These are phyloP conservation scores for Fraxinus paxiana DNA, from an alignment of 305 asterid species.

Conservation along the genomic window DNA sequence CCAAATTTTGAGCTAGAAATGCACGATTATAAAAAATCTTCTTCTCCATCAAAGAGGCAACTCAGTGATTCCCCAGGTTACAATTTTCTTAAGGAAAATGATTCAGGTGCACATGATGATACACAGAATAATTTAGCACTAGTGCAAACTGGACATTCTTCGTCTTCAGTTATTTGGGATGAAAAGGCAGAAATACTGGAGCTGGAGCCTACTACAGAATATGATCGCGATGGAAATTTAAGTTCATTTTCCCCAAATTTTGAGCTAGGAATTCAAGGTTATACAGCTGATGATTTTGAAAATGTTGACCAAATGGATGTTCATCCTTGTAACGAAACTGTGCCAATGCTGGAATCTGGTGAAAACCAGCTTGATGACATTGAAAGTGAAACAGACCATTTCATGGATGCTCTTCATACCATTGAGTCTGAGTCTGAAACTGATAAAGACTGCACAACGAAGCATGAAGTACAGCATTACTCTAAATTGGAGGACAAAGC, in stretches of 20 bases:
- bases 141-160: constrained; percentile 47
- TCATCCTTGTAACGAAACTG: constrained; percentile 28
- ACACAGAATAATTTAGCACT: constrained; percentile 36
- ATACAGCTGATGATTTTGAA: constrained; percentile 34
- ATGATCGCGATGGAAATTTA: constrained; percentile 29
- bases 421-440: constrained; percentile 76
- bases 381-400: constrained; percentile 75
- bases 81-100: constrained; percentile 42
- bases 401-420: constrained; percentile 83
- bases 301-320: constrained; percentile 28
- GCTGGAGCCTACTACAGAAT: constrained; percentile 29
- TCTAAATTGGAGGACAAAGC: constrained; percentile 39
- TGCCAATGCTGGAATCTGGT: constrained; percentile 24
- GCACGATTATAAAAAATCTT: constrained; percentile 15
- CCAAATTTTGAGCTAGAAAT: constrained; percentile 34
- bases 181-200: constrained; percentile 39
- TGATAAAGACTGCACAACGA: constrained; percentile 54
- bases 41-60: constrained; percentile 47
- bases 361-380: constrained; percentile 44
- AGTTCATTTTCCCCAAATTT: constrained; percentile 37
- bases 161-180: constrained; percentile 56
- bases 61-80: constrained; percentile 44
- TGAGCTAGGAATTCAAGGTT: constrained; percentile 29
- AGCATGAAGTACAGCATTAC: constrained; percentile 38
- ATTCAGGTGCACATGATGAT: constrained; percentile 40